Conservation (phyloP, 257 asterid genomes). For the Datura wrightii region DNA sequence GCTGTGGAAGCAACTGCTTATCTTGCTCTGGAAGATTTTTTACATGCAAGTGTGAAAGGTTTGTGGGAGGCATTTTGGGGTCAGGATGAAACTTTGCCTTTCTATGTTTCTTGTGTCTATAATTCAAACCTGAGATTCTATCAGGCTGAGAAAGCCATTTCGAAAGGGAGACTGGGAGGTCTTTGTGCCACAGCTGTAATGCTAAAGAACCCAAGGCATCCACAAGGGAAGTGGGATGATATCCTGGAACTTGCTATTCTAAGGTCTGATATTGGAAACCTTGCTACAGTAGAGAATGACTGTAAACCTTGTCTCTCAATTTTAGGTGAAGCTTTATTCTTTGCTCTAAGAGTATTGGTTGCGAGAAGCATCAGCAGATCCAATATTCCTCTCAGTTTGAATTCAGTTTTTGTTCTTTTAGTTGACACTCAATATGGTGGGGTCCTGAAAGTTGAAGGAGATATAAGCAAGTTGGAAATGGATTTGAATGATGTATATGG, state of each 20-base stretch:
- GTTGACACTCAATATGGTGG: constrained; percentile 90
- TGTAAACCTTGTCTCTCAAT: constrained; percentile 53
- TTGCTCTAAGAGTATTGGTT: constrained; percentile 82
- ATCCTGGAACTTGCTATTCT: constrained; percentile 79
- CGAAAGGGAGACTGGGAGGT: constrained; percentile 76
- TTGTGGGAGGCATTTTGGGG: constrained; percentile 98
- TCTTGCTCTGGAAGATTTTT: constrained; percentile 95
- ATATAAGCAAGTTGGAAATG: constrained; percentile 71
- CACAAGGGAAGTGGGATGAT: constrained; percentile 98
- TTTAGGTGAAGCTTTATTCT: constrained; percentile 81
- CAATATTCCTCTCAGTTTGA: constrained; percentile 67
- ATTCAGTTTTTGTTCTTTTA: constrained; percentile 73
- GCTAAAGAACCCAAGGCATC: constrained; percentile 95
- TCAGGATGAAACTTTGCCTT: constrained; percentile 69
- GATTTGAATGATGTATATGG: constrained; percentile 76
- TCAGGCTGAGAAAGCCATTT: constrained; percentile 84
- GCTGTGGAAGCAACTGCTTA: constrained; percentile 72
- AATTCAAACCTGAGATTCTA: constrained; percentile 73
- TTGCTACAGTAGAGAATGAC: constrained; percentile 50
- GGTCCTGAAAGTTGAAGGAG: constrained; percentile 90
- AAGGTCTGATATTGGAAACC: constrained; percentile 67
- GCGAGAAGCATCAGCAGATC: constrained; percentile 92
- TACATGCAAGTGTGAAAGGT: constrained; percentile 76
- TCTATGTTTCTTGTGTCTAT: constrained; percentile 72
- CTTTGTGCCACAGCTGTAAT: constrained; percentile 90